Conservation (phyloP, 331 rosid species). For the Cydonia oblonga region DNA sequence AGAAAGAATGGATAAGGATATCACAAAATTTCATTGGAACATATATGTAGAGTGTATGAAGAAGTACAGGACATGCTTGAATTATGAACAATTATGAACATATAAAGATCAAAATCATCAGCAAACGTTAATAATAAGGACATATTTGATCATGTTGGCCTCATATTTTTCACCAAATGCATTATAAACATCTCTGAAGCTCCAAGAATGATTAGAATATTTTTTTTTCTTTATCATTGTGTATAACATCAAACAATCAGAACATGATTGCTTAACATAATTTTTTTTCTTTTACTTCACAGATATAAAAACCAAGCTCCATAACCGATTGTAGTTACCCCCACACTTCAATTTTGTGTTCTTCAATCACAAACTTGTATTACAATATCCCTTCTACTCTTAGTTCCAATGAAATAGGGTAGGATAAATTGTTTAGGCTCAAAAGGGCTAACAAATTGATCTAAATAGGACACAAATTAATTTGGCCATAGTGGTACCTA, state of each 20-base stretch:
- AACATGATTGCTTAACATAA: neutral
- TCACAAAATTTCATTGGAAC: neutral
- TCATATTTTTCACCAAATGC: neutral
- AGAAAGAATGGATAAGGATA: neutral
- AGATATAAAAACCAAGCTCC: neutral
- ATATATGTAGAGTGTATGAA: neutral
- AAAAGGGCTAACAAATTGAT: neutral
- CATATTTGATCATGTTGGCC: neutral
- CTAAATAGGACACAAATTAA: neutral
- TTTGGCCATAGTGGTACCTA: neutral
- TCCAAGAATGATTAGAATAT: neutral
- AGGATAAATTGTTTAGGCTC: neutral
- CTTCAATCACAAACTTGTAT: neutral
- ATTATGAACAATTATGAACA: neutral
- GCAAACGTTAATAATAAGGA: neutral
- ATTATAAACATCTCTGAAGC: neutral
- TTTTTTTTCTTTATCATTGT: neutral
- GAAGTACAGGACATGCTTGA: neutral
- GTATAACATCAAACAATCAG: neutral
- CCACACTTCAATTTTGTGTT: neutral
- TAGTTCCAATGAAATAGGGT: neutral
- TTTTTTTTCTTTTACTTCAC: neutral
- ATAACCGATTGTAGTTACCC: neutral
- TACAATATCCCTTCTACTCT: neutral
- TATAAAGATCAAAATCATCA: neutral